Evolutionary conservation across 306 rosid species (phyloP).

Genomic region (Vigna hirtella): DNA sequence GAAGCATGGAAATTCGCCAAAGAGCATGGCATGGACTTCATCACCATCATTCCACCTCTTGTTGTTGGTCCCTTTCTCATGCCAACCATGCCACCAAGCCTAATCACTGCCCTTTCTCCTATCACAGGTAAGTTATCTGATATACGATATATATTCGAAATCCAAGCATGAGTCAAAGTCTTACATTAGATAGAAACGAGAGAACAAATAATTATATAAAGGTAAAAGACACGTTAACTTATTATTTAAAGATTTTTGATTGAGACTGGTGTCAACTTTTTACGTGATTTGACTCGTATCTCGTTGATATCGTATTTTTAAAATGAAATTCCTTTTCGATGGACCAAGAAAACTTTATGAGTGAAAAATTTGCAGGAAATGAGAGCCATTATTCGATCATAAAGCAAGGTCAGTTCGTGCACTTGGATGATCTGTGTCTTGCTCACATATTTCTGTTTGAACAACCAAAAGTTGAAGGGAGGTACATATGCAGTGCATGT

Average conservation of each 20-base stretch:
- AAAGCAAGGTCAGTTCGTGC: conserved; percentile 71
- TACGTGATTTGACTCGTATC: too few species aligned
- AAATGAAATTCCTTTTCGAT: too few species aligned
- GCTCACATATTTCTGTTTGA: conserved; percentile 69
- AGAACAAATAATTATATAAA: too few species aligned
- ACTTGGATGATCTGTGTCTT: conserved; percentile 72
- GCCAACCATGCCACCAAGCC: conserved; percentile 71
- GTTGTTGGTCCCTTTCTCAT: conserved; percentile 70
- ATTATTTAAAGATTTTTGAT: too few species aligned
- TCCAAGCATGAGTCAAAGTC: too few species aligned
- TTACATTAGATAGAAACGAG: too few species aligned
- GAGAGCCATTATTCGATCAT: conserved; percentile 67
- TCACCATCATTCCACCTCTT: conserved; percentile 65
- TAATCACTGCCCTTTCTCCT: conserved; percentile 66
- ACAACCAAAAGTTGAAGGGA: conserved; percentile 61
- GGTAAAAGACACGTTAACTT: too few species aligned
- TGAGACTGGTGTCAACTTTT: too few species aligned
- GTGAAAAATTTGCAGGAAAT: conserved; percentile 53
- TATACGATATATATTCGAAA: too few species aligned
- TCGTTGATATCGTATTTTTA: too few species aligned
- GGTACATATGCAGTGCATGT: conserved; percentile 60
- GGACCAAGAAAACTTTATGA: not conserved
- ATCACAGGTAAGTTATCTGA: conserved; percentile 24
- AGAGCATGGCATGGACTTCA: conserved; percentile 58
- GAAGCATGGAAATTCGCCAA: conserved; percentile 77